These are phyloP conservation scores for Baeospora myosura DNA, from an alignment of 1,284 basidiomycete species.

Conservation along the genomic window DNA sequence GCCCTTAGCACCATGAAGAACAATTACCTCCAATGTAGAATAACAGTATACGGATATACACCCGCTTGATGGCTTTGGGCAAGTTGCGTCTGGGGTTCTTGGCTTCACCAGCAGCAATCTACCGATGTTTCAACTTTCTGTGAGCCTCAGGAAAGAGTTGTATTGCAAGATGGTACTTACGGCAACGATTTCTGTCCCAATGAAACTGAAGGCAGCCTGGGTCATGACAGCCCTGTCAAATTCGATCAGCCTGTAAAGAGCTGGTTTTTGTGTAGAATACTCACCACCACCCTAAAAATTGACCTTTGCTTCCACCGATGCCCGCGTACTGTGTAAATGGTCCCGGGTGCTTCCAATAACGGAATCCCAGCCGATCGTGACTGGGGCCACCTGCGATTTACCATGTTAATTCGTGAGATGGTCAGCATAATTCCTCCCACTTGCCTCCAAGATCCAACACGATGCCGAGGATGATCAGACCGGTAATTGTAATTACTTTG, in stretches of 20 bases:
- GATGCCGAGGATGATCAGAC: conserved; percentile 55
- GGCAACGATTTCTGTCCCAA: conserved; percentile 81
- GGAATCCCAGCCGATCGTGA: conserved; percentile 47
- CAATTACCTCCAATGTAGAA: conserved; percentile 61
- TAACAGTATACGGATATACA: conserved; percentile 69
- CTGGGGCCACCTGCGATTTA: conserved; percentile 37
- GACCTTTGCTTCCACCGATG: conserved; percentile 53
- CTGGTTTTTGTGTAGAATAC: neutral
- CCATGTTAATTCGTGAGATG: conserved; percentile 4
- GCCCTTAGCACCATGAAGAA: neutral
- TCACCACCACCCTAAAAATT: conserved; percentile 53
- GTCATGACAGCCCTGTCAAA: conserved; percentile 56
- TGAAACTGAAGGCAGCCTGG: conserved; percentile 80
- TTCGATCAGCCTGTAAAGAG: too few relatives aligned
- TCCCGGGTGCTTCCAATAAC: conserved; percentile 70
- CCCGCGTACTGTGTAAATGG: conserved; percentile 55
- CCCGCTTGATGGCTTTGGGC: conserved; percentile 59
- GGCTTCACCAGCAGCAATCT: conserved; percentile 77
- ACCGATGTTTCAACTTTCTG: neutral
- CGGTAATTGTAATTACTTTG: conserved; percentile 73
- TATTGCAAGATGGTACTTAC: conserved; percentile 37
- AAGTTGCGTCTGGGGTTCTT: conserved; percentile 65
- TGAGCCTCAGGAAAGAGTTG: neutral
- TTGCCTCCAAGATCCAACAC: conserved; percentile 68
- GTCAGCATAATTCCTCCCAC: conserved; percentile 5